phyloP scores from a whole-genome alignment of 352 stramenopile species.

The Phytophthora pini region DNA sequence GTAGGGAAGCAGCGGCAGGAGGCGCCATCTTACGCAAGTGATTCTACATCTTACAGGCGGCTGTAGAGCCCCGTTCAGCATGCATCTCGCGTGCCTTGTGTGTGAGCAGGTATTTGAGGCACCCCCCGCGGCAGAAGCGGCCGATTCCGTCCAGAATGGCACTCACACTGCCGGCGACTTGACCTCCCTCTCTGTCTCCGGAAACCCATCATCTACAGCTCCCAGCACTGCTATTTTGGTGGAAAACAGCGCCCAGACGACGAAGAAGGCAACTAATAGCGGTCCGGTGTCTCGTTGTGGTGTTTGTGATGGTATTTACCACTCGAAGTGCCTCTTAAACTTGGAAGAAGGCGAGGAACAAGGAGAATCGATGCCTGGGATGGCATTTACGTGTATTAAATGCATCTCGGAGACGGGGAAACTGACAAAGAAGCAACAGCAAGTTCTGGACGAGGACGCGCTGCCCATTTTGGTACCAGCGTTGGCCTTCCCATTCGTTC shows the following conservation, averaged over 20 bases:
- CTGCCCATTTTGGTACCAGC: conserved; percentile 33
- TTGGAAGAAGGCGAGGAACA: not conserved
- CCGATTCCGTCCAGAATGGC: conserved; percentile 5
- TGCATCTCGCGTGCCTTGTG: conserved; percentile 54
- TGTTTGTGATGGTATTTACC: conserved; percentile 53
- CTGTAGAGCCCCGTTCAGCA: conserved; percentile 4
- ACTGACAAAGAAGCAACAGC: not conserved
- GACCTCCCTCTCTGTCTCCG: not conserved
- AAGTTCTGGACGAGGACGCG: not conserved
- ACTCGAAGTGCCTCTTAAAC: conserved; percentile 41
- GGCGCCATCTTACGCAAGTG: conserved; percentile 15
- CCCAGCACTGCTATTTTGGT: conserved; percentile 2
- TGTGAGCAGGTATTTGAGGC: conserved; percentile 39
- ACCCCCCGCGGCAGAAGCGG: conserved; percentile 12
- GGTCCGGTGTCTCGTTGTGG: conserved; percentile 34
- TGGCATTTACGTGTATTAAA: conserved; percentile 31
- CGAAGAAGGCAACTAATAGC: not conserved
- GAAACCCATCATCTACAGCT: conserved; percentile 10
- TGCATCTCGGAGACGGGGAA: conserved; percentile 20
- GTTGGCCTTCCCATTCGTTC: conserved; percentile 38
- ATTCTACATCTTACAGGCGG: conserved; percentile 10
- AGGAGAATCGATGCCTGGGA: not conserved
- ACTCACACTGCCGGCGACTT: conserved; percentile 12
- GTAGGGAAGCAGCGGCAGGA: conserved; percentile 25
- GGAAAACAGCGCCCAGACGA: not conserved